A percentile compares a stretch with the other conserved stretches of the same genome.
Evolutionary conservation across 352 stramenopile species (phyloP).

Genomic region (Plasmopara halstedii): DNA sequence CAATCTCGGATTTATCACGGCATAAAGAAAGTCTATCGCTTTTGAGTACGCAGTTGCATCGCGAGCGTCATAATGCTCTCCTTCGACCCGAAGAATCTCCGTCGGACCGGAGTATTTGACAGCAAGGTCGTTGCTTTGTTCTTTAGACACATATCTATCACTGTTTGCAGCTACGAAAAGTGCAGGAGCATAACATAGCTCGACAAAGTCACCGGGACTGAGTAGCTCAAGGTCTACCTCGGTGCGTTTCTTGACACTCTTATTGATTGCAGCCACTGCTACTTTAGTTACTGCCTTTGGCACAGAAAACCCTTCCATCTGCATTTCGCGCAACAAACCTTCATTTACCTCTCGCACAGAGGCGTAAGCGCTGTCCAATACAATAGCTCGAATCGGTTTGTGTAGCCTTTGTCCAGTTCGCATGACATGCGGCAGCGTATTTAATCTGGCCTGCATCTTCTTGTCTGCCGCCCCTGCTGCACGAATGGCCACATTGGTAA

Average conservation of each 20-base stretch:
- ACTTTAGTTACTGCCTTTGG: slow-evolving; percentile 68
- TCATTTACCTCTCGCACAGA: slow-evolving; percentile 62
- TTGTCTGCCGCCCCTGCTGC: slow-evolving; percentile 36
- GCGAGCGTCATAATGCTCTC: slow-evolving; percentile 57
- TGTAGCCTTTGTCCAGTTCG: slow-evolving; percentile 27
- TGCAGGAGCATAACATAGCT: slow-evolving; percentile 58
- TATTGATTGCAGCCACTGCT: slow-evolving; percentile 50
- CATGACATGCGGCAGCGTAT: slow-evolving; percentile 47
- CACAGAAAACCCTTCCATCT: slow-evolving; percentile 66
- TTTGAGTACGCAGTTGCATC: slow-evolving; percentile 35
- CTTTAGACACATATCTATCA: slow-evolving; percentile 57
- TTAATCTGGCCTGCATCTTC: slow-evolving; percentile 42
- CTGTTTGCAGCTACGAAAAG: slow-evolving; percentile 56
- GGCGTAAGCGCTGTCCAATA: slow-evolving; percentile 70
- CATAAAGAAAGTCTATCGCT: slow-evolving; percentile 60
- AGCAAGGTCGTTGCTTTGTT: slow-evolving; percentile 63
- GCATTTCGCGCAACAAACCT: slow-evolving; percentile 49
- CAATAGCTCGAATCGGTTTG: slow-evolving; percentile 64
- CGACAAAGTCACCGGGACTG: slow-evolving; percentile 61
- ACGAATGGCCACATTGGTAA: slow-evolving; percentile 67
- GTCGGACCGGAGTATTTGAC: slow-evolving; percentile 50
- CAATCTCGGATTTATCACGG: slow-evolving; percentile 6
- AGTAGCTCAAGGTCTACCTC: slow-evolving; percentile 66
- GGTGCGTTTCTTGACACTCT: slow-evolving; percentile 70
- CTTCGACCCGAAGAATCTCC: slow-evolving; percentile 44